Base-by-base conservation (phyloP, 2,329 filamentous ascomycete genomes). In the Penicillium concentricum region DNA sequence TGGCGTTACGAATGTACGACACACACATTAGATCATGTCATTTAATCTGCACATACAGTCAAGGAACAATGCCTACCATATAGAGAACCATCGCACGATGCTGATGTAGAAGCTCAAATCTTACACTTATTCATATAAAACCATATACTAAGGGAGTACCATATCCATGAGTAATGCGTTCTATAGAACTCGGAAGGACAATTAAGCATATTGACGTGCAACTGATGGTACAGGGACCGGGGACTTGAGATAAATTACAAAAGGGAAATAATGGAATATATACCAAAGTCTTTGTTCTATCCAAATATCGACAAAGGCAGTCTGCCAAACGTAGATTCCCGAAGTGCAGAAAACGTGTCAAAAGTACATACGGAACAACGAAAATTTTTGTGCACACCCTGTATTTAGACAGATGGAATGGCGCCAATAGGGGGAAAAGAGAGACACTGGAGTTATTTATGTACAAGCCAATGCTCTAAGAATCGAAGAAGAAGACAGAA, bases 341-440 rank as follows among this genome's bases (percentile, higher is more conserved):
- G 38, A 51, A 54, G 39, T 15, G 41, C 42, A 58, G 30, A 8
- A 50, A 26, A 54, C 32, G 50, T 55, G 44, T 45, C 20, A 53
- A 34, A 56, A 58, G 39, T 63, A 66, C 43, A 54, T 62, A 60
- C 61, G 59, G 50, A 51, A 60, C 54, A 49, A 24, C 20, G 32
- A 51, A 63, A 34, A 45, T n/a, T 22, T 26, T 28, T 59, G 24
- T 61, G 55, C 54, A 45, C 26, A 49, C 43, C 16, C 42, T 41
- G 37, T 18, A 30, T 41, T 28, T 18, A 24, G 12, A 32, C 28
- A 50, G 49, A 34, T 28, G 1, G 22, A 47, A 28, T 24, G 20
- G 37, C 44, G 20, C 24, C 4, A 43, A 43, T 30, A 28, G 10
- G 35, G 15, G 13, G 1, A 51, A 55, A 45, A 34, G 42, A 28